Evolutionary conservation across 305 asterid species (phyloP), one percentile per base, ranked within the genome.

Genomic region (Solanum hybrid): DNA sequence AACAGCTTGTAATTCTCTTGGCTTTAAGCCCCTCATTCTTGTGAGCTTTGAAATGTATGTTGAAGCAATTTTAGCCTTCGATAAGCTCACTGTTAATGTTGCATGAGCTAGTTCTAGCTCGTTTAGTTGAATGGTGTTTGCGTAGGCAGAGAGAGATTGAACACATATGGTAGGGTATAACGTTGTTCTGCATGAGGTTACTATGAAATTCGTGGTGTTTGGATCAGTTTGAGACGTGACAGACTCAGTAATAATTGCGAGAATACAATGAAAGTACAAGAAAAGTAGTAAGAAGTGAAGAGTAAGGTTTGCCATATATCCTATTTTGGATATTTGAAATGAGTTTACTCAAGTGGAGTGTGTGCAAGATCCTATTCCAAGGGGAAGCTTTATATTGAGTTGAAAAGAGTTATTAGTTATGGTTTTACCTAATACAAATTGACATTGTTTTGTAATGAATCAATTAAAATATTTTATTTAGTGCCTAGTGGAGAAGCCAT

Each of bases 101-200:
- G 89, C 87, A 69, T 78, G 87, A 80, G 91, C 91, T n/a, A 90
- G 88, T 7, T n/a, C 85, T 29, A 67, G 91, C 61, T 90, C 83
- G 28, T 26, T 90, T 31, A 26, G 36, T 67, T 79, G 90, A 76
- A 90, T 79, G 75, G 85, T 77, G 84, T 77, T 87, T 26, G 88
- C 37, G 24, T 87, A 87, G 29, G 89, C 13, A 4, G 89, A 57
- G 84, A 90, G 91, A 42, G 82, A 78, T 33, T 90, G 87, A 4
- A 90, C 9, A 26, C 91, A 90, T 39, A 86, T 2, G 6, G 67
- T 3, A 77, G 91, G 91, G 89, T 90, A 87, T 40, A 75, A 24
- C 13, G 88, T 77, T 18, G 46, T 85, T 86, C 67, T 90, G 67
- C 91, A 90, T 28, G 90, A 39, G 5, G 8, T 73, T 4, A 34